A percentile compares a stretch with the other conserved stretches of the same genome.
Evolutionary conservation across 441 rosid species (phyloP).

Genomic region (Capsella rubella): DNA sequence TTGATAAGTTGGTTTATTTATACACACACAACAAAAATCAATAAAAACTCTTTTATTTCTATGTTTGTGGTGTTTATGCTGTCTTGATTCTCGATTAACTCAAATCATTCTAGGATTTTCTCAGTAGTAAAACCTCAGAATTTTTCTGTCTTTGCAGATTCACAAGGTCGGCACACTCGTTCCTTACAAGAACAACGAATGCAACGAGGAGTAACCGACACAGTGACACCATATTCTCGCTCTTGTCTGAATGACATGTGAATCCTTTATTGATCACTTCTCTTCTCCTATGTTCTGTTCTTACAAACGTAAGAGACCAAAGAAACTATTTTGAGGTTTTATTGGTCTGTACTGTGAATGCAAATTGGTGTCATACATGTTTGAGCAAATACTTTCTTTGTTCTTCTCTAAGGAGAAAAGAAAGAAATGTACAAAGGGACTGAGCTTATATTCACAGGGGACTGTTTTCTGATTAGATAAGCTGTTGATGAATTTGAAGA

Average conservation of each 20-base stretch:
- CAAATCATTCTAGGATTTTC: not conserved
- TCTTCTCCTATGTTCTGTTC: slow-evolving; percentile 6
- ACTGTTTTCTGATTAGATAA: not conserved
- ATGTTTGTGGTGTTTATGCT: not conserved
- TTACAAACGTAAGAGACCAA: slow-evolving; percentile 18
- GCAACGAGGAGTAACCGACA: slow-evolving; percentile 65
- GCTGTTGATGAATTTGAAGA: slow-evolving; percentile 15
- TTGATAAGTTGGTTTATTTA: not conserved
- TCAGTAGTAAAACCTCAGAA: not conserved
- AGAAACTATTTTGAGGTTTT: slow-evolving; percentile 6
- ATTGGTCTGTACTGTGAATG: slow-evolving; percentile 6
- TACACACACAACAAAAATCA: not conserved
- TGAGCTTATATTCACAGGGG: slow-evolving; percentile 10
- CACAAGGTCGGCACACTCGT: slow-evolving; percentile 88
- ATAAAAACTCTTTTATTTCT: not conserved
- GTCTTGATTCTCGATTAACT: not conserved
- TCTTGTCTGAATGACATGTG: slow-evolving; percentile 4
- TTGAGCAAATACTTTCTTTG: slow-evolving; percentile 32
- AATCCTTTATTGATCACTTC: not conserved
- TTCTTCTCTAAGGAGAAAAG: not conserved
- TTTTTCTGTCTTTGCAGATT: slow-evolving; percentile 55
- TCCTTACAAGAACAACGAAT: slow-evolving; percentile 82
- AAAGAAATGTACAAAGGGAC: slow-evolving; percentile 33
- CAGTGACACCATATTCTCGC: not conserved
- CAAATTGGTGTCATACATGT: not conserved